Base-by-base conservation (phyloP, 495 filamentous ascomycete species). In the Aspergillus mulundensis region DNA sequence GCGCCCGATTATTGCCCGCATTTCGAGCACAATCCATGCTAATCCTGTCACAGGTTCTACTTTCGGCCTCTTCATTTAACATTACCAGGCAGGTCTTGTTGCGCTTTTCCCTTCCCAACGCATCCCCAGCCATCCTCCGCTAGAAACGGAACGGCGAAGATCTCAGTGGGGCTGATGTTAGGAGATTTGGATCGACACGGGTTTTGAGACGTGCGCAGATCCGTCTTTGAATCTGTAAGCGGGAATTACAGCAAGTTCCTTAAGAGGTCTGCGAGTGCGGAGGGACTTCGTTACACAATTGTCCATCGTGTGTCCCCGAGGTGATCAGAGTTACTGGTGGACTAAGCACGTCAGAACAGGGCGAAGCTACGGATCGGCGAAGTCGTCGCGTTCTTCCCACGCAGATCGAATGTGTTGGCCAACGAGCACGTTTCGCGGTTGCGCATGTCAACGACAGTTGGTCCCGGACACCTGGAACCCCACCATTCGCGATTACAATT, bases 111-210 rank as follows among this genome's bases (percentile, higher is more conserved):
- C 11, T 21, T 19, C 23, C 2, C 14, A 4, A 5, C 2, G 20
- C 14, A 45, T 45, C 10, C 23, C 25, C 8, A 45, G 18, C 20
- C 23, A 23, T 45, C 42, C 18, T 7, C 42, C 23, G 23, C 38
- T 12, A 40, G 38, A 40, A 16, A 45, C 20, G 18, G 42, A 45
- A 23, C 6, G 23, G 42, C 18, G 42, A 19, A 24, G 20, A 45
- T 45, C 42, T n/a, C 19, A 23, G 25, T 48, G 45, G 45, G 16
- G 16, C 45, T 34, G 24, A 24, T 25, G 45, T 15, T 11, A 48
- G 45, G 28, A 49, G 7, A 49, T 49, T 49, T 49, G 5, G 46
- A 36, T 49, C 46, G 30, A 19, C 46, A 47, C 38, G n/a, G 38
- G 14, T 16, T 32, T 25, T 21, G n/a, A 49, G 18, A 49, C 30